A percentile compares a stretch with the other conserved stretches of the same genome.
Conservation (phyloP, 805 yeast genomes). For the Clavispora fructus region DNA sequence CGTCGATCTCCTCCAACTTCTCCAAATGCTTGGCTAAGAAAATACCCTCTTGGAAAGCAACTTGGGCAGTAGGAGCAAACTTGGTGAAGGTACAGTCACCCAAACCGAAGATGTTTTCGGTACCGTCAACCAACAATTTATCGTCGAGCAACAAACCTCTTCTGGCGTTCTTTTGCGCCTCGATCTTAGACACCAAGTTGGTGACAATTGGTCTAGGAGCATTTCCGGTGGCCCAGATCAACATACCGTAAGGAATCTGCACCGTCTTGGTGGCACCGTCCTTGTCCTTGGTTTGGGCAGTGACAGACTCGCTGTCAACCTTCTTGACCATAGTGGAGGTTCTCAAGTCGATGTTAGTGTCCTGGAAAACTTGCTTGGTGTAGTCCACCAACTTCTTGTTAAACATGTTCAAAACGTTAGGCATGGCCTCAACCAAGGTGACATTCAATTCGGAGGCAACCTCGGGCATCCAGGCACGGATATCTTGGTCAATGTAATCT, state of each 20-base stretch:
- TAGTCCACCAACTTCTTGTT: constrained; percentile 65
- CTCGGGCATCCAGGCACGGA: constrained; percentile 83
- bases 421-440: constrained; percentile 84
- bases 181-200: constrained; percentile 61
- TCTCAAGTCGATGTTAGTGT: constrained; percentile 63
- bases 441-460: constrained; percentile 78
- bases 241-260: constrained; percentile 81
- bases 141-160: constrained; percentile 88
- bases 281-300: constrained; percentile 58
- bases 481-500: constrained; percentile 90
- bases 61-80: constrained; percentile 95
- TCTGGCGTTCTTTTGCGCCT: constrained; percentile 77
- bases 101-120: constrained; percentile 75
- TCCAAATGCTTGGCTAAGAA: constrained; percentile 71
- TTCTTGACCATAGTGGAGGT: constrained; percentile 86
- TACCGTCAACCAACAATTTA: constrained; percentile 69
- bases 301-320: constrained; percentile 67
- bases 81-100: constrained; percentile 95
- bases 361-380: constrained; percentile 71
- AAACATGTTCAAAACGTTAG: constrained; percentile 77
- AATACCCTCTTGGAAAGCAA: constrained; percentile 90
- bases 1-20: constrained; percentile 58
- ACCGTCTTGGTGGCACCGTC: constrained; percentile 59
- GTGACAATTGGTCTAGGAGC: constrained; percentile 75
- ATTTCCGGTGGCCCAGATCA: constrained; percentile 98